Percentiles rank a stretch among this genome's conserved stretches.
phyloP scores from a whole-genome alignment of 495 filamentous ascomycete species.

The Aspergillus egyptiacus region DNA sequence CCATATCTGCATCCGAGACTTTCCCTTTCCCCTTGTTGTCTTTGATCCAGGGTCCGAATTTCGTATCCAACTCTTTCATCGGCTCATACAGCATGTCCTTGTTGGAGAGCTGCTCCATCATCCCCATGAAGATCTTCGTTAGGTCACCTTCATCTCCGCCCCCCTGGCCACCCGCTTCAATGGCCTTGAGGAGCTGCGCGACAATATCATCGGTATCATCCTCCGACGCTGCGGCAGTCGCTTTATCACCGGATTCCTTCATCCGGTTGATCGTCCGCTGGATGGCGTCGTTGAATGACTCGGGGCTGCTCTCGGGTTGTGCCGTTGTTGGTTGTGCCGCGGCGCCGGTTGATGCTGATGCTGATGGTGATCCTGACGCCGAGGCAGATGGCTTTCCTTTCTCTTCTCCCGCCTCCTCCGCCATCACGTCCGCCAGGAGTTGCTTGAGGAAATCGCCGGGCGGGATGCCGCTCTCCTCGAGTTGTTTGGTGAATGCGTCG shows the following conservation, averaged over 20 bases:
- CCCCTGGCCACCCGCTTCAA: constrained; percentile 52
- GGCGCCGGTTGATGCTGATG: constrained; percentile 19
- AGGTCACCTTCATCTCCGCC: constrained; percentile 77
- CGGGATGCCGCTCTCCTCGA: constrained; percentile 66
- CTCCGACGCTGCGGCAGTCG: constrained; percentile 66
- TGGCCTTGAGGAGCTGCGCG: constrained; percentile 76
- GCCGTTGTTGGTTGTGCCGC: background rate
- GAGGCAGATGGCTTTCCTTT: constrained; percentile 14
- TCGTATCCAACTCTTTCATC: constrained; percentile 91
- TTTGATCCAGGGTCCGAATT: constrained; percentile 83
- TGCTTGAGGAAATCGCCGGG: constrained; percentile 79
- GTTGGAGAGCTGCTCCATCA: constrained; percentile 98
- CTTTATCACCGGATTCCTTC: constrained; percentile 76
- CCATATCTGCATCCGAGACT: constrained; percentile 61
- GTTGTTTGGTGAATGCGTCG: constrained; percentile 63
- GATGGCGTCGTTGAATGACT: constrained; percentile 86
- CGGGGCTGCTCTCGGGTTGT: constrained; percentile 19
- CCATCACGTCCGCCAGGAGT: constrained; percentile 73
- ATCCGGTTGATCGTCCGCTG: constrained; percentile 88
- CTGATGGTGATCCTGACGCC: constrained; percentile 2
- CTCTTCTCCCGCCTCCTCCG: constrained; percentile 52
- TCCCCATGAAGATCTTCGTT: constrained; percentile 84
- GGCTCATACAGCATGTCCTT: constrained; percentile 98
- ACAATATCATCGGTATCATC: constrained; percentile 72
- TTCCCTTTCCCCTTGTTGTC: constrained; percentile 62